These are phyloP conservation scores for Tetrahymena malaccensis DNA, from an alignment of 73 alveolate genomes.

Conservation along the genomic window DNA sequence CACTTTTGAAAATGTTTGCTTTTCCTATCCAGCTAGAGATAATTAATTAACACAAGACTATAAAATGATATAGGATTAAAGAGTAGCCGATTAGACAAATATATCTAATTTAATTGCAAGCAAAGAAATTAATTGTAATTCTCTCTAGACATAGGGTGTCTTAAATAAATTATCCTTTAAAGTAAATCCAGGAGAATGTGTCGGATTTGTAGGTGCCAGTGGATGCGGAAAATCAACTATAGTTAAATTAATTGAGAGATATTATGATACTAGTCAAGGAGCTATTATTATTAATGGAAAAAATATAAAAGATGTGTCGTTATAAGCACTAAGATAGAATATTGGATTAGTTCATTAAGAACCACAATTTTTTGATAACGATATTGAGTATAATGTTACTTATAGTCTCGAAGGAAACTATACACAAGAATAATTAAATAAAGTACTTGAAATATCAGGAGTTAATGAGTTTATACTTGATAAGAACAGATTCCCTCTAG, in stretches of 20 bases:
- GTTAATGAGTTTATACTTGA: constrained; percentile 41
- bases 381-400: constrained; percentile 64
- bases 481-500: constrained; percentile 14
- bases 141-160: constrained; percentile 8
- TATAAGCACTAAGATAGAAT: constrained; percentile 35
- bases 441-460: constrained; percentile 45
- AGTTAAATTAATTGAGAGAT: constrained; percentile 60
- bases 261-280: constrained; percentile 68
- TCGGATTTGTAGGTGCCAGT: constrained; percentile 80
- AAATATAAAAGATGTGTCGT: constrained; percentile 35
- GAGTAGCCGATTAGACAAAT: not conserved
- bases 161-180: constrained; percentile 41
- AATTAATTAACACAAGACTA: not conserved
- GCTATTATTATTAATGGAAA: constrained; percentile 48
- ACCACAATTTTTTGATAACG: constrained; percentile 61
- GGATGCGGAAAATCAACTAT: constrained; percentile 90
- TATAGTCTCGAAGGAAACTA: constrained; percentile 45
- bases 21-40: not conserved
- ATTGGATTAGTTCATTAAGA: constrained; percentile 69
- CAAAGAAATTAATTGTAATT: constrained; percentile 3
- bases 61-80: not conserved
- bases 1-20: not conserved
- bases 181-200: constrained; percentile 47
- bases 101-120: not conserved
- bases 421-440: constrained; percentile 49